Base-by-base conservation (phyloP, 257 asterid genomes). In the Sherardia arvensis region DNA sequence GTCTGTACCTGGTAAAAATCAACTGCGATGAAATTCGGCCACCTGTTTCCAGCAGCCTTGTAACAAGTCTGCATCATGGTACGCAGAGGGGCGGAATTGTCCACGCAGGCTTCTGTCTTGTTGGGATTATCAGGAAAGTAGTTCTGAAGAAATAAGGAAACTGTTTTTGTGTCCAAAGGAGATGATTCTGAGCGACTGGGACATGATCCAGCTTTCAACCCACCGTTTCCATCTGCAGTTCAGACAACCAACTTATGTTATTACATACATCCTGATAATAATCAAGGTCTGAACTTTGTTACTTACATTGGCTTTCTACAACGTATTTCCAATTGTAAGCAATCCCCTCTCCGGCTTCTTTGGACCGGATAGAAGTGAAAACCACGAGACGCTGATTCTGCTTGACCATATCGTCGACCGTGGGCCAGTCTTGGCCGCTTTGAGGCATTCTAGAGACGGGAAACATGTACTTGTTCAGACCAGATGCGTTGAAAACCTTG, bases 11-110 rank as follows among this genome's bases (percentile, higher is more conserved):
- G 76, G 75, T 91, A 91, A 75, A 79, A 91, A 71, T 91, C 96
- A 48, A 91, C 96, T 1, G 98, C 87, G 38, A 91, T 81, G 80
- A 88, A 91, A 79, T 91, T 91, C 1, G 98, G 96, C 98, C 98
- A 91, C 28, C 98, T 78, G 20, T 72, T 78, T 38, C 87, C 95
- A 2, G 77, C 79, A 60, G 90, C 91, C 54, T 53, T 62, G 59
- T 77, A 77, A 69, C 96, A 91, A 71, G 91, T 86, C 53, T 61
- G 74, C 76, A 77, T 80, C 95, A 80, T 84, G 32, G 57, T 68
- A 32, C 70, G 25, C 21, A 88, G 76, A 12, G 72, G 72, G 57
- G 84, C 90, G 26, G 98, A 88, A 83, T 91, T 88, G 78, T 88
- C 85, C 28, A 29, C 82, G 65, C 98, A 91, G 66, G 86, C 79